Conservation (phyloP, 164 flowering plant species). For the Piper betle region DNA sequence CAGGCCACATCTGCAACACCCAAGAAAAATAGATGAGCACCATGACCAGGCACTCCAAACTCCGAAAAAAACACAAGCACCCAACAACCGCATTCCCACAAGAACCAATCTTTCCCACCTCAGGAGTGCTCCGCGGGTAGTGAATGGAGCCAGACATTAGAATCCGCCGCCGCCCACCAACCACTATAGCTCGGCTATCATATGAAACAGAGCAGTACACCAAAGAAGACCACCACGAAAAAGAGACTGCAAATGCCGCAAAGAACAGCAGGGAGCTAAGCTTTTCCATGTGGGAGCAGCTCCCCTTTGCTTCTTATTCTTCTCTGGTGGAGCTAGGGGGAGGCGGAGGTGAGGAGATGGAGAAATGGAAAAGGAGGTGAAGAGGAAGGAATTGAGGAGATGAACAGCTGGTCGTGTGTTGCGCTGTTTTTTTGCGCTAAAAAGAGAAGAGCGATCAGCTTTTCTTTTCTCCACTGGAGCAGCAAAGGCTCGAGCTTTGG, state of each 20-base stretch:
- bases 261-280: conserved; percentile 1
- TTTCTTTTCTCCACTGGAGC: not conserved
- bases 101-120: conserved; percentile 29
- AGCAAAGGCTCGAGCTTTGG: not conserved
- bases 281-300: not conserved
- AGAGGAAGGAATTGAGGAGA: not conserved
- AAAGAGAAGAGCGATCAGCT: not conserved
- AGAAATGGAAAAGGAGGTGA: not conserved
- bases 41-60: not conserved
- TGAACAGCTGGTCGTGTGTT: conserved; percentile 5
- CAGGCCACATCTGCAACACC: conserved; percentile 74
- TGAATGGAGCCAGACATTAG: conserved; percentile 88
- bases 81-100: conserved; percentile 12
- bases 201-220: conserved; percentile 53
- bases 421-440: not conserved
- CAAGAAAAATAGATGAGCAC: conserved; percentile 1
- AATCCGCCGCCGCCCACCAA: conserved; percentile 63
- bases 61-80: conserved; percentile 8
- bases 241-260: conserved; percentile 3
- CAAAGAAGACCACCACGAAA: conserved; percentile 3
- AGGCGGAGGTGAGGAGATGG: not conserved
- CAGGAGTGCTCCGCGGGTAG: conserved; percentile 88
- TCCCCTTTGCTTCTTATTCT: not conserved
- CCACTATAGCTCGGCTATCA: conserved; percentile 48
- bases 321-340: not conserved